These are phyloP conservation scores for Metarhizium album DNA, from an alignment of 2,329 filamentous ascomycete genomes.

Conservation along the genomic window DNA sequence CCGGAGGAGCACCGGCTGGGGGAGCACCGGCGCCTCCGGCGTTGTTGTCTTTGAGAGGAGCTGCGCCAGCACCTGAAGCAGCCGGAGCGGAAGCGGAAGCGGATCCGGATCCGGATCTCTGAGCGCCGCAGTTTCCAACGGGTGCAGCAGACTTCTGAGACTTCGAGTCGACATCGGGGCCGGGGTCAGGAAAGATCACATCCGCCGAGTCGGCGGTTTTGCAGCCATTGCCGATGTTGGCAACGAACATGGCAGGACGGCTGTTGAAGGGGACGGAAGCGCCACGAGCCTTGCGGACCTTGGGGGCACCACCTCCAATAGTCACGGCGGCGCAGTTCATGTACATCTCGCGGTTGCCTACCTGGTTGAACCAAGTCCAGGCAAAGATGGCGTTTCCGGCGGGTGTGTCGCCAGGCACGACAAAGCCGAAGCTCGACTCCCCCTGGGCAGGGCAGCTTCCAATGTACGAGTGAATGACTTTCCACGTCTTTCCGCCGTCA, in stretches of 20 bases:
- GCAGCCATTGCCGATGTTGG: slow-evolving; percentile 54
- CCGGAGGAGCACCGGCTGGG: too few relatives aligned
- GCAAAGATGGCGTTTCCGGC: slow-evolving; percentile 52
- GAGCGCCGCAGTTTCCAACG: slow-evolving; percentile 18
- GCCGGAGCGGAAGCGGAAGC: neutral
- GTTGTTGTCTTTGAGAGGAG: neutral
- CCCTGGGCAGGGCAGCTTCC: slow-evolving; percentile 38
- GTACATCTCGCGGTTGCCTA: slow-evolving; percentile 76
- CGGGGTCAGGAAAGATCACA: slow-evolving; percentile 55
- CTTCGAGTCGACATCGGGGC: slow-evolving; percentile 37
- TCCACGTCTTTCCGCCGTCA: slow-evolving; percentile 59
- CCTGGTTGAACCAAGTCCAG: slow-evolving; percentile 69
- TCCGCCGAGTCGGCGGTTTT: slow-evolving; percentile 45
- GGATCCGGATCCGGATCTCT: neutral
- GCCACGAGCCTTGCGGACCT: slow-evolving; percentile 19
- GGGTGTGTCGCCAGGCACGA: slow-evolving; percentile 52
- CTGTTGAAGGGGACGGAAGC: slow-evolving; percentile 31
- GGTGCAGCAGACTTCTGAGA: slow-evolving; percentile 25
- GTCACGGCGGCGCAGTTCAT: slow-evolving; percentile 71
- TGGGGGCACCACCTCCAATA: slow-evolving; percentile 31
- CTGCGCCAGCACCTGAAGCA: neutral
- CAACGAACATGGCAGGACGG: slow-evolving; percentile 59
- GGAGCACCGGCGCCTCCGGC: neutral
- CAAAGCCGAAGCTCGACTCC: slow-evolving; percentile 50
- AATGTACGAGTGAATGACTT: slow-evolving; percentile 50